Conservation (phyloP, 2,329 filamentous ascomycete species). For the Talaromyces pinophilus region DNA sequence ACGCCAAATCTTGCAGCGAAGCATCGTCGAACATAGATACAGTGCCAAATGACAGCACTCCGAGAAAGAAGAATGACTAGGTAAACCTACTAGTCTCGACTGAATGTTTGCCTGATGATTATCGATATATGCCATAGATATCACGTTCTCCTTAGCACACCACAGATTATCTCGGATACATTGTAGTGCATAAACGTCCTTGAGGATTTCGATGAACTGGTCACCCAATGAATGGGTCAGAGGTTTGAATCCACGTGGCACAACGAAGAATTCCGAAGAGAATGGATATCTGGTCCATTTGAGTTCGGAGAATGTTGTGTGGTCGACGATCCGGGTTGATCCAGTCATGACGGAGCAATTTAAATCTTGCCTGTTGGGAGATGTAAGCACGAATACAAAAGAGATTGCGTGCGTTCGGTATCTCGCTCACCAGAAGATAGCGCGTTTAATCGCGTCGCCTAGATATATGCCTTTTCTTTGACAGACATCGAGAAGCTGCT, state of each 20-base stretch:
- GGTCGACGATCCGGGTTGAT: constrained; percentile 43
- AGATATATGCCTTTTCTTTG: constrained; percentile 33
- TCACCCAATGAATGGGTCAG: constrained; percentile 29
- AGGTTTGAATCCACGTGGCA: constrained; percentile 41
- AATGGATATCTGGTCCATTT: constrained; percentile 43
- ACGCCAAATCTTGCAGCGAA: constrained; percentile 47
- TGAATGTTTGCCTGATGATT: constrained; percentile 49
- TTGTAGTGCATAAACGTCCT: constrained; percentile 45
- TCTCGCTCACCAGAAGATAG: constrained; percentile 46
- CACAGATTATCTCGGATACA: constrained; percentile 38
- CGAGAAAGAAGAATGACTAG: constrained; percentile 27
- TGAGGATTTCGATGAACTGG: constrained; percentile 41
- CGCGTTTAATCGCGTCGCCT: constrained; percentile 47
- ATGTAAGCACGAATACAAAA: constrained; percentile 18
- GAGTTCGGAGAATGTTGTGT: constrained; percentile 47
- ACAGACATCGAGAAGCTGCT: constrained; percentile 39
- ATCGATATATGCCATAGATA: constrained; percentile 39
- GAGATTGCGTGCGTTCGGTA: background rate
- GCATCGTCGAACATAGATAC: constrained; percentile 46
- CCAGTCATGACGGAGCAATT: constrained; percentile 45
- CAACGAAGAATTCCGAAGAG: constrained; percentile 30
- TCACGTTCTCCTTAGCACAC: constrained; percentile 25
- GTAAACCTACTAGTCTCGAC: constrained; percentile 38
- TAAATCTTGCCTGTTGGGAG: constrained; percentile 45
- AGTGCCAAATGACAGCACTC: constrained; percentile 45